phyloP scores from a whole-genome alignment of 805 yeast species.

The Cyberlindnera subsufficiens region DNA sequence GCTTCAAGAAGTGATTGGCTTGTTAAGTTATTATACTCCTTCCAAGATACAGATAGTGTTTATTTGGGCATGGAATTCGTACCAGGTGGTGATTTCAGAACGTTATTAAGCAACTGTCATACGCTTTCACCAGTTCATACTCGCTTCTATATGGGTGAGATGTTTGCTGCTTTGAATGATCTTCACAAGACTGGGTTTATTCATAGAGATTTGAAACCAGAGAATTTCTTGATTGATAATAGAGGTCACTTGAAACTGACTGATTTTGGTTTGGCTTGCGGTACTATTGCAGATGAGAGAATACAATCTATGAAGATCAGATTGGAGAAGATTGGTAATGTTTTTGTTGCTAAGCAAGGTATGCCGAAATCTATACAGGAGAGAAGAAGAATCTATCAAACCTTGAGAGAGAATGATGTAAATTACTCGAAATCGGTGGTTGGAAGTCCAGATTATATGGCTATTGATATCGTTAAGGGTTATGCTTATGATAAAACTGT shows the following conservation, averaged over 20 bases:
- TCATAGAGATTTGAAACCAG: conserved; percentile 95
- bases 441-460: conserved; percentile 99
- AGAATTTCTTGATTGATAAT: conserved; percentile 82
- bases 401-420: conserved; percentile 66
- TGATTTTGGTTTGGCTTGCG: conserved; percentile 97
- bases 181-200: conserved; percentile 93
- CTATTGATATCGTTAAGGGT: conserved; percentile 86
- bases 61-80: conserved; percentile 98
- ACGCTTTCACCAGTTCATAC: conserved; percentile 92
- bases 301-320: conserved; percentile 85
- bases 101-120: conserved; percentile 88
- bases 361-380: conserved; percentile 70
- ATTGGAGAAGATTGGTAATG: conserved; percentile 66
- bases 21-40: conserved; percentile 88
- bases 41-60: conserved; percentile 86
- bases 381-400: conserved; percentile 80
- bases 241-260: conserved; percentile 91
- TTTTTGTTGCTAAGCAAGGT: conserved; percentile 48
- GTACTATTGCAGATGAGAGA: conserved; percentile 86
- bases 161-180: conserved; percentile 93
- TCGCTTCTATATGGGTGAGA: conserved; percentile 88
- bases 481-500: conserved; percentile 91
- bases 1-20: conserved; percentile 95
- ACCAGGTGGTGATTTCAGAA: conserved; percentile 99
- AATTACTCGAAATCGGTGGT: conserved; percentile 93